Evolutionary conservation across 495 filamentous ascomycete species (phyloP).

Genomic region (Aspergillus leporis): DNA sequence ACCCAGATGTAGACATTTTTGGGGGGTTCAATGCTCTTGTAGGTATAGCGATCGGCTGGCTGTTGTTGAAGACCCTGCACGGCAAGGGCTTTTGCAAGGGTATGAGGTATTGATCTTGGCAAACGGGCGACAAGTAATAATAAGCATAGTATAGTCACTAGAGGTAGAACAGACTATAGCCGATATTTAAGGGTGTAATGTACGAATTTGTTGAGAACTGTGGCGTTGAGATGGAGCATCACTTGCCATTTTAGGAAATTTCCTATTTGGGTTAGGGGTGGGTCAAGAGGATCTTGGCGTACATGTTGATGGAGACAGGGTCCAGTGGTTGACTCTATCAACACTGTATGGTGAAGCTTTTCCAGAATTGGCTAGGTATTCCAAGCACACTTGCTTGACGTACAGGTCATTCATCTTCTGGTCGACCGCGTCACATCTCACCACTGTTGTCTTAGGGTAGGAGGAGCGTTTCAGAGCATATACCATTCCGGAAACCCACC

Average conservation of each 20-base stretch:
- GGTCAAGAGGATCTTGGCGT: background rate
- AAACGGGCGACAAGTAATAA: background rate
- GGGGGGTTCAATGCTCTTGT: background rate
- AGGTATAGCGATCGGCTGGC: too few species aligned
- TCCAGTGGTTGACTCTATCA: background rate
- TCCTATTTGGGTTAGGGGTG: constrained; percentile 16
- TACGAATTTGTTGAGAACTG: background rate
- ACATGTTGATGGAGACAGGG: background rate
- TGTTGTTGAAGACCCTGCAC: background rate
- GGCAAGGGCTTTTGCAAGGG: background rate
- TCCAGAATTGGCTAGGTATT: background rate
- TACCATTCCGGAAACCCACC: constrained; percentile 6
- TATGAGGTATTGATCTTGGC: background rate
- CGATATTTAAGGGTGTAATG: background rate
- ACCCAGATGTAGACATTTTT: background rate
- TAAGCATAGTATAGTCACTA: background rate
- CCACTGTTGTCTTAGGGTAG: background rate
- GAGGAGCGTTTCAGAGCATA: constrained; percentile 7
- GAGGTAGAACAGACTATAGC: background rate
- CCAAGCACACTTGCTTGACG: background rate
- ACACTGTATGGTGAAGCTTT: background rate
- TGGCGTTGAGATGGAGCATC: constrained; percentile 8
- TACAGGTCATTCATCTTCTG: background rate
- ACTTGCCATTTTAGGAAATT: constrained; percentile 25
- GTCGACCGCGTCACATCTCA: background rate